Base-by-base conservation (phyloP, 192 early-diverging fungal species). In the Funneliformis mosseae region DNA sequence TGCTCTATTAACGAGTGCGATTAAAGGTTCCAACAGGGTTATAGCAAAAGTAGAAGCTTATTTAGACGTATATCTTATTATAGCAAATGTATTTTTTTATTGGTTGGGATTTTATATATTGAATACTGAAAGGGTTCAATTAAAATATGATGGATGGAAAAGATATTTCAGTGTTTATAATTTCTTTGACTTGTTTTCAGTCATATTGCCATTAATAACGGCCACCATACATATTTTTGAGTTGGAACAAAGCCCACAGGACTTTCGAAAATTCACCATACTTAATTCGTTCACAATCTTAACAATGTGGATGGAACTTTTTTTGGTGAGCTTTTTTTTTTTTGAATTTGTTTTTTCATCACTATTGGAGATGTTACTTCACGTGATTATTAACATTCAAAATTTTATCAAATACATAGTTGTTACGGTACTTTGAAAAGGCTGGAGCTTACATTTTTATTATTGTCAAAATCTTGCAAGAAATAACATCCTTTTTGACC, bases 361-460 rank as follows among this genome's bases (percentile, higher is more conserved):
- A 3, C 33, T 33, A 16, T 63, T 23, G 25, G 10, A 63, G 7
- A 23, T 4, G 39, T 16, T 46, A 43, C 11, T 43, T 71, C 25
- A 43, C 2, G 23, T 71, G 4, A 6, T 48, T 25, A 46, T 42
- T 23, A 23, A 48, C 33, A 3, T 33, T 33, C 33, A 33, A 33
- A 33, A 14, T 39, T 68, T 14, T 10, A 33, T 68, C 39, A 16
- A 45, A 12, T 10, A 43, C 11, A 27, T 41, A 42, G 18, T 69
- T 41, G 38, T 68, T 69, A 39, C 21, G 18, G 18, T 69, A 21
- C 2, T 39, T 21, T 41, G n/a, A 45, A 72, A 42, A 42, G 4
- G 3, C 70, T 25, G 70, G 42, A 25, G 43, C 18, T 48, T 72
- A 72, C 43, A 72, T 72, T 27, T 72, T 46, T 72, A 72, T 72